Base-by-base conservation (phyloP, 169 alveolate genomes). In the Plasmodium knowlesi region DNA sequence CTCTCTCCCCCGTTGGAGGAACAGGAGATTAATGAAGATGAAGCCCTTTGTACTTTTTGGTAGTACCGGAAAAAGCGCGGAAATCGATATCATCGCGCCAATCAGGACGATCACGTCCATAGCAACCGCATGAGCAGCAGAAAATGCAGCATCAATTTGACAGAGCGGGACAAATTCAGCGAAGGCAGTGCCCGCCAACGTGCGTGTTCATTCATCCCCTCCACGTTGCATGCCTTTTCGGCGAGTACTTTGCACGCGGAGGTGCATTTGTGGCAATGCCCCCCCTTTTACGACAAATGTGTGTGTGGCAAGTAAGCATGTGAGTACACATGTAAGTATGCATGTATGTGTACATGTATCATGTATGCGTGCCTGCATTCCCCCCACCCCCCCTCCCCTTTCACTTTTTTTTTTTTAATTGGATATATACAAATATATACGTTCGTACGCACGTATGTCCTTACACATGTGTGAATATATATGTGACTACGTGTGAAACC, bases 271-370 rank as follows among this genome's bases (percentile, higher is more conserved):
- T 67, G 37, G 34, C 28, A 61, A 4, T n/a, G 12, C 16, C 14
- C 34, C 34, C 16, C n/a, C n/a, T n/a, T 61, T 32, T 61, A 57
- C 30, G 73, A n/a, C 73, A 57, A 57, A 16, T 57, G 22, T 22
- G 30, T 57, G 22, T 22, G 10, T 57, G 32, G 74, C 8, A 19
- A 67, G 30, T 28, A n/a, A 6, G 76, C 37, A 10, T 67, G 37
- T 67, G 39, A 10, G 61, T 50, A 50, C 9, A 22, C 61, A 50
- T 82, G 71, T 14, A 57, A n/a, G n/a, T 54, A 50, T 82, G 71
- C 72, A 84, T 84, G 72, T 82, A 82, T 12, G 41, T 32, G 10
- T 82, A 37, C 72, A 54, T 82, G 57, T 82, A 53, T 82, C 9
- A 82, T 22, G 41, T 54, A 32, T 82, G 61, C 72, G 25, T 41